Conservation (phyloP, 2,329 filamentous ascomycete species). For the Chaetomium sp. region DNA sequence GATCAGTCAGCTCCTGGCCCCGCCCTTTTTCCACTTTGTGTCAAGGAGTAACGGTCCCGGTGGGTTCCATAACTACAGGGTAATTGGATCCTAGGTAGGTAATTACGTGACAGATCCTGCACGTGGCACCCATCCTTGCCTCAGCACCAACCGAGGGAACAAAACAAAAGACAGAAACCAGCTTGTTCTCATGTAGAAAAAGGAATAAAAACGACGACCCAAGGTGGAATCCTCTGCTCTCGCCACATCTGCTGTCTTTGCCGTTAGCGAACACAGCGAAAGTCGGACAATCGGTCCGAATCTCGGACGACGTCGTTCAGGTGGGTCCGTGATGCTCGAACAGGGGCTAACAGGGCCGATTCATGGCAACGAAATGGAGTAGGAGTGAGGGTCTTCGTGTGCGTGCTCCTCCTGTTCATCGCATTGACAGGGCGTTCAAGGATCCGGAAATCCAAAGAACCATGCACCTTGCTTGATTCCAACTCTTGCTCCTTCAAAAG, state of each 20-base stretch:
- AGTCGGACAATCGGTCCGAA: slow-evolving; percentile 1
- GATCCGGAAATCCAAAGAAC: background rate
- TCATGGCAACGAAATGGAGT: background rate
- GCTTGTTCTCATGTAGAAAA: too few species aligned
- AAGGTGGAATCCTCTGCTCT: background rate
- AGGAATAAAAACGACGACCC: background rate
- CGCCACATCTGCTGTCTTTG: background rate
- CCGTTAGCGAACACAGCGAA: background rate
- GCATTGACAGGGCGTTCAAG: background rate
- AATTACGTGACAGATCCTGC: too few species aligned
- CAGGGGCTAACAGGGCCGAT: slow-evolving; percentile 8
- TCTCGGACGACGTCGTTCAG: background rate
- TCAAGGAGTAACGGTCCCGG: too few species aligned
- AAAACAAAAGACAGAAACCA: too few species aligned
- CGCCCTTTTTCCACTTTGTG: too few species aligned
- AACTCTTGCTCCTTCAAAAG: background rate
- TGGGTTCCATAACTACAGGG: too few species aligned
- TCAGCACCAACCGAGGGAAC: too few species aligned
- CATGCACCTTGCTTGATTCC: background rate
- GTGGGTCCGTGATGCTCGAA: background rate
- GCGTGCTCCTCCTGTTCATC: background rate
- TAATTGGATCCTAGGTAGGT: too few species aligned
- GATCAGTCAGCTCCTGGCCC: too few species aligned
- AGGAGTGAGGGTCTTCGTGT: background rate
- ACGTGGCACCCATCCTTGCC: too few species aligned